phyloP scores from a whole-genome alignment of 306 rosid genomes.

The Spatholobus suberectus region DNA sequence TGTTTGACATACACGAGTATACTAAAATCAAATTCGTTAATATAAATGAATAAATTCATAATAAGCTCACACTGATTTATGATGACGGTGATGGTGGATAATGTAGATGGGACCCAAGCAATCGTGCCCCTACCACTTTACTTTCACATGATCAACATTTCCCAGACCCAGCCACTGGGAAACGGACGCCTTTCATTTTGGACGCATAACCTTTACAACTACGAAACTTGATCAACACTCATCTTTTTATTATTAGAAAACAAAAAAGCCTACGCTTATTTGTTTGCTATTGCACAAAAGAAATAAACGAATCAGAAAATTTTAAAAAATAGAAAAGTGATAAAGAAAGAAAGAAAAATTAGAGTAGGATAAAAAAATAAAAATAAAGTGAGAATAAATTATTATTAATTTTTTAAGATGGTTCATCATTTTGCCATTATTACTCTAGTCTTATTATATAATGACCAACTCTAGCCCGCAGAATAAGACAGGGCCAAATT shows the following conservation, averaged over 20 bases:
- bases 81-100: background rate
- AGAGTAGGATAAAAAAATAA: background rate
- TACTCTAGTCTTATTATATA: background rate
- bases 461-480: background rate
- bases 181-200: background rate
- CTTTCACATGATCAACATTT: constrained; percentile 50
- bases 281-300: constrained; percentile 16
- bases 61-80: background rate
- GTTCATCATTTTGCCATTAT: background rate
- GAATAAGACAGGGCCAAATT: background rate
- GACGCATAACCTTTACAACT: constrained; percentile 30
- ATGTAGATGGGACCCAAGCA: constrained; percentile 39
- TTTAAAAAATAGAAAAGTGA: background rate
- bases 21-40: background rate
- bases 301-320: constrained; percentile 6
- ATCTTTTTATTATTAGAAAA: constrained; percentile 8
- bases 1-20: background rate
- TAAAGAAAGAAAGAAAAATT: background rate
- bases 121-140: constrained; percentile 31
- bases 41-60: background rate
- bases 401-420: background rate
- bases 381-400: background rate
- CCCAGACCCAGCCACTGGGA: constrained; percentile 29
- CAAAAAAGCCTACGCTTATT: background rate
- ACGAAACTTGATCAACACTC: constrained; percentile 36